Evolutionary conservation across 2,329 filamentous ascomycete species (phyloP), one percentile per base, ranked within the genome.

Genomic region (Cordyceps militaris): DNA sequence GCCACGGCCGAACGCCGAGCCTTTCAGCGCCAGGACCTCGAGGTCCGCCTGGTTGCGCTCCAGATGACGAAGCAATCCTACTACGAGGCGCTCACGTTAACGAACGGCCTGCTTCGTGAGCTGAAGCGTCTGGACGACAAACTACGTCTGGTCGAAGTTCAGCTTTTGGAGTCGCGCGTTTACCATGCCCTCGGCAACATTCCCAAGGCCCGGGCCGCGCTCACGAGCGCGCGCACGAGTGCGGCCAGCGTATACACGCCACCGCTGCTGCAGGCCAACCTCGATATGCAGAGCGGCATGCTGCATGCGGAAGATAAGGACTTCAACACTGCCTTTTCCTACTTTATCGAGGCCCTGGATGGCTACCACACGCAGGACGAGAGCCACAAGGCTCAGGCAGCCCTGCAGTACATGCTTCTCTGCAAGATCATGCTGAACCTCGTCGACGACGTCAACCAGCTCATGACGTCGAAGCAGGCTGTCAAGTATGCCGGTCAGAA

Each of bases 361-460:
- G 94, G 94, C 60, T 99, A 97, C 75, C 91, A 94, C 75, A 87
- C 87, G 48, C 91, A 96, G 72, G 94, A 99, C 65, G 91, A 96
- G 70, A 78, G 86, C 40, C 77, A 81, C 63, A 91, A 92, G 75
- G 94, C 95, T n/a, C 95, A 93, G n/a, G 90, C 93, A 13, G 91
- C 94, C 11, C 80, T 99, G 63, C 94, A 99, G 79, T 99, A 99
- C 80, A 99, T 99, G 94, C 84, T 99, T 56, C 86, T 99, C 36
- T 97, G 94, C 85, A 99, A 99, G 80, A 94, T 99, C 73, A 99
- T 99, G 95, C 82, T 99, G 66, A 99, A 99, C 76, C 81, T 95
- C 42, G 91, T 86, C 64, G 92, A 97, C 78, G 95, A 99, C 73
- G 93, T 99, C 72, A 96, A 93, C 76, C 85, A 88, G 69, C 84